Evolutionary conservation across 345 rosid species (phyloP).

Genomic region (Brassica incana): DNA sequence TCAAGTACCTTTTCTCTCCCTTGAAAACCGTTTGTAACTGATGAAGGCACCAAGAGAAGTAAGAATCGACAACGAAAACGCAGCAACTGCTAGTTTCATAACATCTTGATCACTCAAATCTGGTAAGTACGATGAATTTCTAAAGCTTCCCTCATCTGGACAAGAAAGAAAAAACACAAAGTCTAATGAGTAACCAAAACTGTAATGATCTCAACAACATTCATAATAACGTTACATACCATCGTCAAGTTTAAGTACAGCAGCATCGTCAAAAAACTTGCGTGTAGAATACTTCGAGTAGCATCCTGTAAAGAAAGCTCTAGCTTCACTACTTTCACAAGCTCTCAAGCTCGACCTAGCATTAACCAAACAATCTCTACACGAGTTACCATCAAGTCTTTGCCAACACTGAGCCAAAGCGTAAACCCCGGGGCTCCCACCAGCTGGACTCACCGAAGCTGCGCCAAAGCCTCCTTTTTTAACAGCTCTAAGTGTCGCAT

Average conservation of each 20-base stretch:
- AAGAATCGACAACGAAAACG: slow-evolving; percentile 30
- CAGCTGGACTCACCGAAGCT: slow-evolving; percentile 25
- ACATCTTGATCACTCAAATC: slow-evolving; percentile 20
- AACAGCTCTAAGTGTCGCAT: slow-evolving; percentile 47
- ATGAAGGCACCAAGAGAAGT: slow-evolving; percentile 48
- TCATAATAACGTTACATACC: slow-evolving; percentile 4
- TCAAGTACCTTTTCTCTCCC: slow-evolving; percentile 34
- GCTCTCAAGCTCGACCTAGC: slow-evolving; percentile 45
- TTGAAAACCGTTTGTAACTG: slow-evolving; percentile 47
- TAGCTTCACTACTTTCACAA: slow-evolving; percentile 57
- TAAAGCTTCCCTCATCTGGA: slow-evolving; percentile 16
- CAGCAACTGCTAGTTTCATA: slow-evolving; percentile 23
- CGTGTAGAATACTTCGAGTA: slow-evolving; percentile 56
- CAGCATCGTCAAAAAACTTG: slow-evolving; percentile 40
- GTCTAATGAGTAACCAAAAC: neutral
- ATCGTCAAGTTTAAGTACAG: slow-evolving; percentile 1
- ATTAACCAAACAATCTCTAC: slow-evolving; percentile 50
- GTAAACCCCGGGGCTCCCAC: slow-evolving; percentile 42
- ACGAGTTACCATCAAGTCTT: slow-evolving; percentile 42
- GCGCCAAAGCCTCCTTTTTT: slow-evolving; percentile 46
- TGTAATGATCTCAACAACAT: neutral
- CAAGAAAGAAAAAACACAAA: slow-evolving; percentile 14
- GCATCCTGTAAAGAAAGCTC: slow-evolving; percentile 67
- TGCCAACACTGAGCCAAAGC: slow-evolving; percentile 81
- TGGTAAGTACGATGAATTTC: neutral